Conservation (phyloP, 352 stramenopile genomes). For the Globisporangium paddicum region DNA sequence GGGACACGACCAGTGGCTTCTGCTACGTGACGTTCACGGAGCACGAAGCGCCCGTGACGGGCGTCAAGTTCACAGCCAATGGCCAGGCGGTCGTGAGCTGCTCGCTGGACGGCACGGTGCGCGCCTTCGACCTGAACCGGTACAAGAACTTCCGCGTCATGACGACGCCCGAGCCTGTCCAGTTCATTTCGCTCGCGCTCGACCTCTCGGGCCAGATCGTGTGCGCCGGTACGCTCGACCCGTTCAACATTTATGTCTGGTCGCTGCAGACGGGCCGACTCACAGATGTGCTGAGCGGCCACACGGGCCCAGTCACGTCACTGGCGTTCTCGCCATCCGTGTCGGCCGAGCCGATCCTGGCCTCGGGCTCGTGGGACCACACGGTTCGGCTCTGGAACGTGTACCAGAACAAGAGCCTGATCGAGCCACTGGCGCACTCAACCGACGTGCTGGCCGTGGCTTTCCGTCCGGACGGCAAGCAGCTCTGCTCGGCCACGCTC, state of each 20-base stretch:
- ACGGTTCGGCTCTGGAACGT: conserved; percentile 99
- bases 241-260: conserved; percentile 98
- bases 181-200: conserved; percentile 98
- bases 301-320: conserved; percentile 95
- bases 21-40: conserved; percentile 99
- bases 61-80: conserved; percentile 92
- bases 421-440: conserved; percentile 95
- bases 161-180: conserved; percentile 94
- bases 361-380: conserved; percentile 97
- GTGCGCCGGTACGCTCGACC: conserved; percentile 92
- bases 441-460: conserved; percentile 96
- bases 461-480: conserved; percentile 96
- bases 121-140: conserved; percentile 97
- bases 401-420: conserved; percentile 94
- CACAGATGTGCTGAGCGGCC: conserved; percentile 97
- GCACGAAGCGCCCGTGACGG: conserved; percentile 96
- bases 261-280: conserved; percentile 96
- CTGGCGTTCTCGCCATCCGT: conserved; percentile 90
- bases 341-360: conserved; percentile 84
- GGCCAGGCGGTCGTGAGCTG: conserved; percentile 93
- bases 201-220: conserved; percentile 97
- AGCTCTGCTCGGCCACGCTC: conserved; percentile 94
- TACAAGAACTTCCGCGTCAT: conserved; percentile 99
- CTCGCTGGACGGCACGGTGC: conserved; percentile 98
- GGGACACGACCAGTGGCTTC: conserved; percentile 97